Evolutionary conservation across 805 yeast genomes (phyloP).

Genomic region (Ogataea kodamae): DNA sequence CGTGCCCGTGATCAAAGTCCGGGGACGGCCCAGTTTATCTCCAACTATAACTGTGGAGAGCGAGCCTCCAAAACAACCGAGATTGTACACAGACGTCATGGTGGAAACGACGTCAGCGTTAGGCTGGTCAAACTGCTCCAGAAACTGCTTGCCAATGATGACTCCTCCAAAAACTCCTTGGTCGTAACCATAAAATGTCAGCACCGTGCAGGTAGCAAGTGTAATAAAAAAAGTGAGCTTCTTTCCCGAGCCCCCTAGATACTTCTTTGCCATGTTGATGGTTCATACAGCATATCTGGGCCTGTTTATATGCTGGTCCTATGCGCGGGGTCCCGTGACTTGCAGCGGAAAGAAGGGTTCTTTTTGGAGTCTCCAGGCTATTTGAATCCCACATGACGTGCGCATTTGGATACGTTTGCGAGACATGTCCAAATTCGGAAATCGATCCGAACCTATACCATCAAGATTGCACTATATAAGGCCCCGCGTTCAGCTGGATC

Average conservation of each 20-base stretch:
- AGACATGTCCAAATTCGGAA: too few relatives aligned
- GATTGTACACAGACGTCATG: conserved; percentile 13
- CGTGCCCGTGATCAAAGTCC: conserved; percentile 19
- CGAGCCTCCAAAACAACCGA: conserved; percentile 30
- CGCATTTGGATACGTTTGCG: too few relatives aligned
- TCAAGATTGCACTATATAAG: too few relatives aligned
- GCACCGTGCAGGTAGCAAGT: conserved; percentile 11
- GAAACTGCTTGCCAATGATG: conserved; percentile 31
- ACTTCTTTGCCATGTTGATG: conserved; percentile 12
- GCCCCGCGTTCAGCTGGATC: too few relatives aligned
- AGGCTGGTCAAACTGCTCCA: conserved; percentile 21
- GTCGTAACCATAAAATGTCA: conserved; percentile 36
- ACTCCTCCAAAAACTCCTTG: conserved; percentile 42
- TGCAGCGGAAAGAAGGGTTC: neutral
- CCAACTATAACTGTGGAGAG: conserved; percentile 35
- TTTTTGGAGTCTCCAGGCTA: too few relatives aligned
- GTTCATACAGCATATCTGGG: too few relatives aligned
- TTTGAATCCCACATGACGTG: too few relatives aligned
- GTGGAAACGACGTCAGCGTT: conserved; percentile 15
- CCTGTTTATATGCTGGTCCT: too few relatives aligned
- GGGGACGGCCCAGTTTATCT: conserved; percentile 22
- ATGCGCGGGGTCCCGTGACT: too few relatives aligned
- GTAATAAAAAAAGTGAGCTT: conserved; percentile 9
- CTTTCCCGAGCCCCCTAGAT: conserved; percentile 14
- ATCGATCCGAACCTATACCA: too few relatives aligned